phyloP scores from a whole-genome alignment of 2,329 filamentous ascomycete genomes.

The Metarhizium robertsii region DNA sequence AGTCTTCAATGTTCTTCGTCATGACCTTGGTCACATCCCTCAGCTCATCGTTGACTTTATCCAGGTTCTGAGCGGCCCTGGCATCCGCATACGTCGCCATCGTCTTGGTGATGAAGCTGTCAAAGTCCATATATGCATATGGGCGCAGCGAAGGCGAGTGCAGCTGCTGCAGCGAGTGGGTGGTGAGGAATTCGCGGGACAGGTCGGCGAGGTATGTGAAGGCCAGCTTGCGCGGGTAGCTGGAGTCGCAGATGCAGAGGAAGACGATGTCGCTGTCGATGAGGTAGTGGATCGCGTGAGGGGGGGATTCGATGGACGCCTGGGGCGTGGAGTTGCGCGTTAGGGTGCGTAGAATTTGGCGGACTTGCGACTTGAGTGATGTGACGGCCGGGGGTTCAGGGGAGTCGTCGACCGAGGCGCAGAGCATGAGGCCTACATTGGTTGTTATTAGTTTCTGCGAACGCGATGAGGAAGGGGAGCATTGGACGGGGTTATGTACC shows the following conservation, averaged over 20 bases:
- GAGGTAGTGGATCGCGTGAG: conserved; percentile 82
- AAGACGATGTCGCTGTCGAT: conserved; percentile 80
- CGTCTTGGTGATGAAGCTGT: conserved; percentile 89
- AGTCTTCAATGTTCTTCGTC: conserved; percentile 99
- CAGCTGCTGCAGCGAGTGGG: conserved; percentile 67
- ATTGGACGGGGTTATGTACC: conserved; percentile 42
- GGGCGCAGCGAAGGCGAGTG: conserved; percentile 68
- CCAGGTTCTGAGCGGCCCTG: conserved; percentile 82
- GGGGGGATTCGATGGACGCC: conserved; percentile 79
- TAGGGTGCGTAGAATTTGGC: conserved; percentile 80
- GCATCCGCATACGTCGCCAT: conserved; percentile 92
- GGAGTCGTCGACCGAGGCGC: conserved; percentile 80
- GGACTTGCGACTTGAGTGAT: conserved; percentile 85
- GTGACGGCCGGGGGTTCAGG: conserved; percentile 48
- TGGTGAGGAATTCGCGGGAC: conserved; percentile 79
- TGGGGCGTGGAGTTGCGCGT: conserved; percentile 84
- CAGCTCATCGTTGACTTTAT: conserved; percentile 93
- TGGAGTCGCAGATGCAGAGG: conserved; percentile 84
- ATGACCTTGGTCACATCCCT: conserved; percentile 98
- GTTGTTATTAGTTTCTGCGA: conserved; percentile 10
- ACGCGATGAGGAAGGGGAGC: not conserved
- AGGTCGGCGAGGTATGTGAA: conserved; percentile 97
- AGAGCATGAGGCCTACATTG: conserved; percentile 74
- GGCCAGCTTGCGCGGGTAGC: conserved; percentile 94
- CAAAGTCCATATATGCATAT: conserved; percentile 96